These are phyloP conservation scores for Lentinula raphanica DNA, from an alignment of 768 basidiomycete species.

Conservation along the genomic window DNA sequence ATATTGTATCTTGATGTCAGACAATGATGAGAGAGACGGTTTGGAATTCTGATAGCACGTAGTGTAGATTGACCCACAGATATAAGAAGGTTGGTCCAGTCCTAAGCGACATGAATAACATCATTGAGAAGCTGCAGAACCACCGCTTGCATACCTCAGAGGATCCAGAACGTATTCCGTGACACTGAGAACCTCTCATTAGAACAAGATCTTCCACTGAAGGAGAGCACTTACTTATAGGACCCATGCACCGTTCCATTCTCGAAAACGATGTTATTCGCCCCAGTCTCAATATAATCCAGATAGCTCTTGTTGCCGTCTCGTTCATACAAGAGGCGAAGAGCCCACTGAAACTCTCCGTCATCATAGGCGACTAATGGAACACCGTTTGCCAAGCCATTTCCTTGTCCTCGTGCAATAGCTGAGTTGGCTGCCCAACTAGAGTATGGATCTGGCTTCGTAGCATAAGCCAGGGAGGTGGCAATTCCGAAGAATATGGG, in stretches of 20 bases:
- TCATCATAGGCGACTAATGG: conserved; percentile 37
- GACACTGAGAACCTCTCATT: conserved; percentile 16
- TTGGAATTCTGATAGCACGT: neutral
- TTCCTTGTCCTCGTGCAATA: conserved; percentile 38
- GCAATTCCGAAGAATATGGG: neutral
- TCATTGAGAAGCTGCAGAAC: neutral
- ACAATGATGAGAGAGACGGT: too few species aligned
- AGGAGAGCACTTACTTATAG: conserved; percentile 27
- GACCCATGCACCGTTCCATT: conserved; percentile 35
- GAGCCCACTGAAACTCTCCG: conserved; percentile 35
- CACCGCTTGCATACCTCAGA: conserved; percentile 20
- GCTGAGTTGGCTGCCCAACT: conserved; percentile 43
- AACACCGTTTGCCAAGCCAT: conserved; percentile 30
- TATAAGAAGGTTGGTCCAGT: conserved; percentile 37
- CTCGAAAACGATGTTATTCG: conserved; percentile 31
- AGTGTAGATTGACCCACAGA: conserved; percentile 20
- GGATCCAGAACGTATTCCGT: conserved; percentile 31
- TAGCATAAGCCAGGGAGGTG: conserved; percentile 11
- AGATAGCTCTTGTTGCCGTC: conserved; percentile 38
- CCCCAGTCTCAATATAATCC: conserved; percentile 33
- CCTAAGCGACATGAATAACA: conserved; percentile 13
- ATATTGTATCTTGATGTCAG: conserved; percentile 24
- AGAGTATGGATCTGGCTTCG: conserved; percentile 34
- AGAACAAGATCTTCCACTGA: neutral
- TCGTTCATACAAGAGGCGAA: conserved; percentile 33